Percentiles rank a stretch among this genome's conserved stretches.
Evolutionary conservation across 169 alveolate species (phyloP).

Genomic region (Eimeria maxima): DNA sequence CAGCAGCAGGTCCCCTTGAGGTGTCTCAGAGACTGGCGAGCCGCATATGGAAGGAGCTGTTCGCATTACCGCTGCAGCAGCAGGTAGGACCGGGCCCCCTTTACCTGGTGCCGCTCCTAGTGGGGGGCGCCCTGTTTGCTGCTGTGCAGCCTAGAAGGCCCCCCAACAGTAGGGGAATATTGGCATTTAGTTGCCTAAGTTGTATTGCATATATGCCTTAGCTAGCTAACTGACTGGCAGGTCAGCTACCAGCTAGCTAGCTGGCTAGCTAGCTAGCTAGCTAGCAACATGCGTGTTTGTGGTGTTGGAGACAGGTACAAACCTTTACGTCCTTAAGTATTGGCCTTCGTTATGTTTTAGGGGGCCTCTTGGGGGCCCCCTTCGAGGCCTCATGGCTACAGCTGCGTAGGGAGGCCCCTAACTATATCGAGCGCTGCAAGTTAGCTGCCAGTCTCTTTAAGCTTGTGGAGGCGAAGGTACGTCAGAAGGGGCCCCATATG

Average conservation of each 20-base stretch:
- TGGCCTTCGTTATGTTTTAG: not conserved
- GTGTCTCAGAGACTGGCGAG: constrained; percentile 19
- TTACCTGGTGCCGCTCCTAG: too few species aligned
- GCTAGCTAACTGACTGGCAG: not conserved
- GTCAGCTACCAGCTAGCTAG: not conserved
- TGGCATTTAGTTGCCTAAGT: too few species aligned
- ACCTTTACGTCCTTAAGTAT: not conserved
- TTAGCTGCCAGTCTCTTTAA: constrained; percentile 5
- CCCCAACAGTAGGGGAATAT: not conserved
- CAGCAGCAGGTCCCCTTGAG: constrained; percentile 36
- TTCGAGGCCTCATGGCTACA: not conserved
- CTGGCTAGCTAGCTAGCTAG: not conserved
- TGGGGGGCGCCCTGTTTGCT: too few species aligned
- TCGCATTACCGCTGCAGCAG: constrained; percentile 36
- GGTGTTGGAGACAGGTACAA: not conserved
- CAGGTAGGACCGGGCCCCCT: not conserved
- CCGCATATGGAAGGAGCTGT: not conserved
- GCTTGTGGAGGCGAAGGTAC: not conserved
- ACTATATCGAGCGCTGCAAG: not conserved
- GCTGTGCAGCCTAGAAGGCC: not conserved
- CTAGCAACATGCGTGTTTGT: not conserved
- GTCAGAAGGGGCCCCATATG: constrained; percentile 9
- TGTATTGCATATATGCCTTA: not conserved
- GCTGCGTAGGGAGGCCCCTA: not conserved
- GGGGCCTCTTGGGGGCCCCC: constrained; percentile 3